Evolutionary conservation across 768 basidiomycete genomes (phyloP).

Genomic region (Amanita rubescens): DNA sequence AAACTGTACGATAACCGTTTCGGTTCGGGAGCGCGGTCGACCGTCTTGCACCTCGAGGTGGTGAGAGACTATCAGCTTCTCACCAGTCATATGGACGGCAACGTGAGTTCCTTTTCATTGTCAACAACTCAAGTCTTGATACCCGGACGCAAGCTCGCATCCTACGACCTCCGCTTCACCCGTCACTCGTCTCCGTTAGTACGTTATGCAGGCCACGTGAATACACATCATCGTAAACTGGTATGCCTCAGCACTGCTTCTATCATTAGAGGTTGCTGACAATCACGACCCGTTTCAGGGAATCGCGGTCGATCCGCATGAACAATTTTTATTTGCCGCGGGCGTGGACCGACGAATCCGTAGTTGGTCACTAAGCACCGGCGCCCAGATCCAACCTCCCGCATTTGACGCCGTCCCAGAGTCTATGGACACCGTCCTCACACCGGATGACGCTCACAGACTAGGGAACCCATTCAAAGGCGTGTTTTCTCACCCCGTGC

Average conservation of each 20-base stretch:
- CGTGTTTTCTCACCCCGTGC: conserved; percentile 30
- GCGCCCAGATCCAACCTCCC: conserved; percentile 15
- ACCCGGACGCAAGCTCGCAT: conserved; percentile 39
- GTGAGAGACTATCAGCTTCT: conserved; percentile 47
- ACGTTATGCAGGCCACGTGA: conserved; percentile 49
- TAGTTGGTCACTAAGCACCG: conserved; percentile 60
- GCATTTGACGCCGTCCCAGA: background rate
- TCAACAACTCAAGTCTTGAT: background rate
- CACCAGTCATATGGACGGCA: conserved; percentile 50
- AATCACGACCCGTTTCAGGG: conserved; percentile 34
- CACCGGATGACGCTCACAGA: background rate
- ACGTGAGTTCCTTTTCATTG: conserved; percentile 30
- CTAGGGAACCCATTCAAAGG: conserved; percentile 24
- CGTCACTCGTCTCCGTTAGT: conserved; percentile 35
- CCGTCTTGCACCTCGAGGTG: conserved; percentile 47
- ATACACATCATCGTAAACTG: conserved; percentile 40
- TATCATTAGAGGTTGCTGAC: background rate
- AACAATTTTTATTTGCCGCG: conserved; percentile 59
- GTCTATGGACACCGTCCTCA: background rate
- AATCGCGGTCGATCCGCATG: conserved; percentile 45
- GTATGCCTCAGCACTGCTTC: conserved; percentile 30
- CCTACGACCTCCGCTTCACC: conserved; percentile 57
- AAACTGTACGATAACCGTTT: conserved; percentile 35
- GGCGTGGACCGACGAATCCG: conserved; percentile 60
- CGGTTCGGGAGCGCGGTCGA: conserved; percentile 24